phyloP scores from a whole-genome alignment of 306 rosid species.

The Luffa aegyptiaca region DNA sequence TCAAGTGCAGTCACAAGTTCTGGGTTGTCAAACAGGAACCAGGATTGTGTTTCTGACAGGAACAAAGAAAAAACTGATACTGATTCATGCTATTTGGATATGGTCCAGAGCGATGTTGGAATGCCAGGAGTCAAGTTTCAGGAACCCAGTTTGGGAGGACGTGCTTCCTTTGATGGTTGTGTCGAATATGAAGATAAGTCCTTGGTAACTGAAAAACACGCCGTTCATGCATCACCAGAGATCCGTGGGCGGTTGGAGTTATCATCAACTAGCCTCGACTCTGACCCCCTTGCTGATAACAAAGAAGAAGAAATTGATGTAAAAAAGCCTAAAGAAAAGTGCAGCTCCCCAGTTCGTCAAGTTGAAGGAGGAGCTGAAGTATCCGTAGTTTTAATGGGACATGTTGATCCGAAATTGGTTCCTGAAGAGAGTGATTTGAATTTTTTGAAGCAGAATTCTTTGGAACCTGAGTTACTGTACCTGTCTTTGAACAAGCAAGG shows the following conservation, averaged over 20 bases:
- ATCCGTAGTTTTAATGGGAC: conserved; percentile 40
- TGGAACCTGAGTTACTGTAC: conserved; percentile 37
- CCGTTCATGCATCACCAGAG: conserved; percentile 18
- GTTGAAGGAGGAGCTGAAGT: conserved; percentile 23
- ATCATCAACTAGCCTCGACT: conserved; percentile 33
- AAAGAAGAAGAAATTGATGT: conserved; percentile 21
- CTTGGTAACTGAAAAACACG: conserved; percentile 15
- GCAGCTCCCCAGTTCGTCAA: background rate
- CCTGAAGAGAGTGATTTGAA: conserved; percentile 16
- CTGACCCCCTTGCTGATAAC: conserved; percentile 11
- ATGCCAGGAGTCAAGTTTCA: conserved; percentile 30
- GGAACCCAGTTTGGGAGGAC: conserved; percentile 9
- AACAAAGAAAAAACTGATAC: conserved; percentile 31
- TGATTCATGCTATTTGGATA: conserved; percentile 19
- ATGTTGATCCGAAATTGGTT: conserved; percentile 22
- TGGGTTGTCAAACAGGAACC: conserved; percentile 30
- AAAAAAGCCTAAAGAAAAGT: background rate
- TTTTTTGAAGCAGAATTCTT: conserved; percentile 17
- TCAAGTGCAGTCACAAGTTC: conserved; percentile 34
- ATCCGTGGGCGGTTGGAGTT: conserved; percentile 36
- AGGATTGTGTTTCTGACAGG: conserved; percentile 30
- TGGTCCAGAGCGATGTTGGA: conserved; percentile 22
- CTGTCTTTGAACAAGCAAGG: conserved; percentile 53
- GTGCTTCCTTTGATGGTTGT: conserved; percentile 21
- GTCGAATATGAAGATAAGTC: conserved; percentile 25